These are phyloP conservation scores for Clitopilus passeckerianus DNA, from an alignment of 768 basidiomycete species.

Conservation along the genomic window DNA sequence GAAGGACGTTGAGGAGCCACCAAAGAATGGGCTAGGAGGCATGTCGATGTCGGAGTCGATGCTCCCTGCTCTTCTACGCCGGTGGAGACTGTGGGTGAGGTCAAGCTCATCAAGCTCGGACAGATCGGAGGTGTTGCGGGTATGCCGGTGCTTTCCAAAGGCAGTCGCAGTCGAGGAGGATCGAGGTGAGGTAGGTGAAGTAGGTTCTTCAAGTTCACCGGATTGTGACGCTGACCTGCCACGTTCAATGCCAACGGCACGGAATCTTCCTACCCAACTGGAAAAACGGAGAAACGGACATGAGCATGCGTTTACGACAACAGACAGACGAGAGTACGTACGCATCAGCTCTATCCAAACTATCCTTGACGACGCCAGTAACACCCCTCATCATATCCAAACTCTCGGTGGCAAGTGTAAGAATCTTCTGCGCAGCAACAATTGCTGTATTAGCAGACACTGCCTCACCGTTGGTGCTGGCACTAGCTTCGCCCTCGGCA, in stretches of 20 bases:
- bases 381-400: slow-evolving; percentile 90
- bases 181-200: background rate
- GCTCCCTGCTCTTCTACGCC: background rate
- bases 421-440: slow-evolving; percentile 73
- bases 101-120: slow-evolving; percentile 5
- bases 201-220: slow-evolving; percentile 9
- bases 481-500: background rate
- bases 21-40: background rate
- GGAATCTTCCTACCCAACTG: background rate
- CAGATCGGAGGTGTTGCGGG: slow-evolving; percentile 2
- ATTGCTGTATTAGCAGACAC: slow-evolving; percentile 52
- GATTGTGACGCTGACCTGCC: slow-evolving; percentile 17
- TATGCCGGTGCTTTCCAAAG: background rate
- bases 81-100: background rate
- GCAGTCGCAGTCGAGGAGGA: background rate
- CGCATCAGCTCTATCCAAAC: slow-evolving; percentile 83
- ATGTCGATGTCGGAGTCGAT: background rate
- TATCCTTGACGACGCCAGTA: slow-evolving; percentile 84
- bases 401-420: slow-evolving; percentile 86
- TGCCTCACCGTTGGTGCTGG: slow-evolving; percentile 4
- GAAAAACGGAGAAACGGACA: background rate
- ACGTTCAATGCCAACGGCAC: slow-evolving; percentile 29
- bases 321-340: slow-evolving; percentile 29
- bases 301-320: background rate
- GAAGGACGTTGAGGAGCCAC: background rate